These are phyloP conservation scores for Penicillium pulvis DNA, from an alignment of 495 filamentous ascomycete species.

Conservation along the genomic window DNA sequence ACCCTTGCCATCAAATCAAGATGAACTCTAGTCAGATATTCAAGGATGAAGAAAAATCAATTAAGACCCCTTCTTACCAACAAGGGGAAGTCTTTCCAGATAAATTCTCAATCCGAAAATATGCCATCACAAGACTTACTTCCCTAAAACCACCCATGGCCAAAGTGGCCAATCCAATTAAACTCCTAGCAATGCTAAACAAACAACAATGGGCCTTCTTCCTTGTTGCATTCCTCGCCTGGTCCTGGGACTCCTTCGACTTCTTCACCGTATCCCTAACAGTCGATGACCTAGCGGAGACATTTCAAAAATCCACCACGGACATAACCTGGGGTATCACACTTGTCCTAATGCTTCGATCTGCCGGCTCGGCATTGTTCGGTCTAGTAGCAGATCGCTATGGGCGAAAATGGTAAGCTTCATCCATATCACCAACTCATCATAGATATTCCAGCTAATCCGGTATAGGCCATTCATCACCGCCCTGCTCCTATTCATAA, in stretches of 20 bases:
- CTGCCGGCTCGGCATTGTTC: slow-evolving; percentile 70
- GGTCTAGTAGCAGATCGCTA: slow-evolving; percentile 76
- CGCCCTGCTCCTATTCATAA: slow-evolving; percentile 77
- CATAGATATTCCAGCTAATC: not conserved
- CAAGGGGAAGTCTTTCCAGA: not conserved
- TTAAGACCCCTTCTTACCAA: not conserved
- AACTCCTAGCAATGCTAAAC: slow-evolving; percentile 6
- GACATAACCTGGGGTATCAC: slow-evolving; percentile 74
- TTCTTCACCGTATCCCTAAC: slow-evolving; percentile 80
- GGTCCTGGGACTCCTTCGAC: slow-evolving; percentile 81
- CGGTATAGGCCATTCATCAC: slow-evolving; percentile 62
- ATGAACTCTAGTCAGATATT: not conserved
- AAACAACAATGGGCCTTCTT: slow-evolving; percentile 8
- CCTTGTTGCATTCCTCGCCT: slow-evolving; percentile 57
- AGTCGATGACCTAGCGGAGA: slow-evolving; percentile 58
- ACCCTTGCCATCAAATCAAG: not conserved
- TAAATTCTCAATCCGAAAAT: not conserved
- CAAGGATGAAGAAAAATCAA: slow-evolving; percentile 5
- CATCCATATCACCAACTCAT: not conserved
- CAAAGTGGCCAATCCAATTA: slow-evolving; percentile 3
- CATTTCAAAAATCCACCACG: slow-evolving; percentile 59
- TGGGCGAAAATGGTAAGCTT: slow-evolving; percentile 68
- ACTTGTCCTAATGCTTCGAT: slow-evolving; percentile 78
- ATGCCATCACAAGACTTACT: slow-evolving; percentile 1
- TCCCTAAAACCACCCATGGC: slow-evolving; percentile 8